These are phyloP conservation scores for Flaveria robusta DNA, from an alignment of 129 eudicot genomes.

Conservation along the genomic window DNA sequence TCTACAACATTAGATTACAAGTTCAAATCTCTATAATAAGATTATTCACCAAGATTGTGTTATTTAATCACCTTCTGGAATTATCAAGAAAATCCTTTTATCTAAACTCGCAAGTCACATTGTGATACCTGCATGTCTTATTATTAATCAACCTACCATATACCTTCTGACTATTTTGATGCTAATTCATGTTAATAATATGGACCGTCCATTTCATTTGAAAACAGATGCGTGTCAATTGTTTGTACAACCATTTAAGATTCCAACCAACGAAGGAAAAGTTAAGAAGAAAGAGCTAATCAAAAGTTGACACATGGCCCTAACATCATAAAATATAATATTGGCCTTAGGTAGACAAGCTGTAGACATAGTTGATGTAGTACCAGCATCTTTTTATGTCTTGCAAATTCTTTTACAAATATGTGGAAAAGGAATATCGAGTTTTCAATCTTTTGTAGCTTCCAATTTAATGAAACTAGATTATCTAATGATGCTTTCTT, in stretches of 20 bases:
- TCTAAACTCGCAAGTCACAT: too few relatives aligned
- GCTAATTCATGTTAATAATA: neutral
- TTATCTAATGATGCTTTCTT: neutral
- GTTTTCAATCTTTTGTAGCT: slow-evolving; percentile 17
- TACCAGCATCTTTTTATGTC: slow-evolving; percentile 19
- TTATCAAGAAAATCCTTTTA: too few relatives aligned
- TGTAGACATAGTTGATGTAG: slow-evolving; percentile 15
- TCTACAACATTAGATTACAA: too few relatives aligned
- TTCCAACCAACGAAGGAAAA: slow-evolving; percentile 24
- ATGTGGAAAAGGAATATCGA: slow-evolving; percentile 23
- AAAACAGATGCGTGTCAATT: neutral
- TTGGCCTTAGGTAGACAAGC: slow-evolving; percentile 26
- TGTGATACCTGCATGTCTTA: too few relatives aligned
- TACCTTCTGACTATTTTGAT: too few relatives aligned
- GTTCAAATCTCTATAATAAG: too few relatives aligned
- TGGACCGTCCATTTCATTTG: slow-evolving; percentile 18
- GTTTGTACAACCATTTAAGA: slow-evolving; percentile 29
- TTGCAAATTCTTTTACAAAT: slow-evolving; percentile 28
- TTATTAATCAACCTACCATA: too few relatives aligned
- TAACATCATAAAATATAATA: slow-evolving; percentile 2
- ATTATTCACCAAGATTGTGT: too few relatives aligned
- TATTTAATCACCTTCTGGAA: too few relatives aligned
- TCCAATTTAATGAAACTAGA: slow-evolving; percentile 29
- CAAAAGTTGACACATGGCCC: slow-evolving; percentile 22
- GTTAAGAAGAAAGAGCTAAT: neutral